Percentiles rank a stretch among this genome's conserved stretches.
Evolutionary conservation across 2,329 filamentous ascomycete genomes (phyloP).

Genomic region (Aspergillus jensenii): DNA sequence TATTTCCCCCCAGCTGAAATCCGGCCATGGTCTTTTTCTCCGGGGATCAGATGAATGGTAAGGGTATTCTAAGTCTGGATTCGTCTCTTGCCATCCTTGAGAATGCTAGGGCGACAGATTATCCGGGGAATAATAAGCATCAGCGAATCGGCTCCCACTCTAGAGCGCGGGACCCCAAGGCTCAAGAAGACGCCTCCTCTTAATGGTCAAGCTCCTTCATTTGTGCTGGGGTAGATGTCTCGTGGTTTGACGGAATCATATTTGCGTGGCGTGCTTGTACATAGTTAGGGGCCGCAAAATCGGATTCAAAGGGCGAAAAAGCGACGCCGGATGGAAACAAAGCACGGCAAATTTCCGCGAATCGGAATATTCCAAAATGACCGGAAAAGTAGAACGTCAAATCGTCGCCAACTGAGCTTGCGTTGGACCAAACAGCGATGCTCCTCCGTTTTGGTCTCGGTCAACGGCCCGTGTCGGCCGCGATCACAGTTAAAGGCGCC

Average conservation of each 20-base stretch:
- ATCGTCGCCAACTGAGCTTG: neutral
- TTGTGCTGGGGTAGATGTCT: constrained; percentile 3
- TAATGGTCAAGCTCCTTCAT: neutral
- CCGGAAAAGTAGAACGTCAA: neutral
- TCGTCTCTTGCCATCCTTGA: neutral
- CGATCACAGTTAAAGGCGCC: neutral
- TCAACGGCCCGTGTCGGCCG: constrained; percentile 4
- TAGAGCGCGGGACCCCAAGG: constrained; percentile 1
- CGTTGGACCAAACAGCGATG: neutral
- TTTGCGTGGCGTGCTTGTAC: neutral
- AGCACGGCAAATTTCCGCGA: constrained; percentile 8
- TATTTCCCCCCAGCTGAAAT: neutral
- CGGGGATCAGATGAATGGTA: constrained; percentile 1
- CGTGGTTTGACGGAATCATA: neutral
- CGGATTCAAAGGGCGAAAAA: neutral
- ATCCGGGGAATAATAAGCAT: constrained; percentile 2
- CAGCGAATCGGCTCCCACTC: constrained; percentile 4
- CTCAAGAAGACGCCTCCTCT: constrained; percentile 1
- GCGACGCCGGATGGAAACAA: neutral
- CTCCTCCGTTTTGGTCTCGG: constrained; percentile 6
- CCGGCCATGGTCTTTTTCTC: neutral
- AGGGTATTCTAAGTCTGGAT: neutral
- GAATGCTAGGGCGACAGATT: constrained; percentile 1
- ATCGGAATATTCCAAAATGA: neutral
- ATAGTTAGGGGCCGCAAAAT: neutral